Evolutionary conservation across 2,329 filamentous ascomycete genomes (phyloP), one percentile per base, ranked within the genome.

Genomic region (Colletotrichum siamense): DNA sequence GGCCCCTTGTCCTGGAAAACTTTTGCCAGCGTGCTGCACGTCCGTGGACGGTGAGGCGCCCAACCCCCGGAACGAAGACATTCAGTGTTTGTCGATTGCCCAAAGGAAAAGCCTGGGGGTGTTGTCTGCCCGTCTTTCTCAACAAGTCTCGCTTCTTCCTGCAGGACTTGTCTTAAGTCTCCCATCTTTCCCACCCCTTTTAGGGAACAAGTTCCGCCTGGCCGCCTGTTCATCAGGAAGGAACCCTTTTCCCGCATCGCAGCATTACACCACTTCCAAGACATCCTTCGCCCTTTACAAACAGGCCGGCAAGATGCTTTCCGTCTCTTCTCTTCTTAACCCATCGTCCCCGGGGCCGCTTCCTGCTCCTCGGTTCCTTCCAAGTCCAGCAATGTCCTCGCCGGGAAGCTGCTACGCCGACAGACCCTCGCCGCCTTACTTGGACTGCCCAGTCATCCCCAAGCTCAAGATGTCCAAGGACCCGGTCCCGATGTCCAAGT

Each of bases 391-490:
- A 77, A 81, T 81, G 69, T 84, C 83, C 65, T 84, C 85, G 64
- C 83, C 84, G 71, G 79, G 84, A 28, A 81, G 81, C 71, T 84
- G 83, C 65, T 81, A 82, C 75, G 79, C 79, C 34, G 83, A 85
- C 77, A 83, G 85, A 67, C 79, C 80, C 68, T 70, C 79, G 18
- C 79, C 83, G 69, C 44, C 66, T 9, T 70, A 64, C 63, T 76
- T 79, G 32, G 80, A 82, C 62, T 81, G 80, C 77, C 79, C 81
- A 73, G 77, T 80, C 72, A 80, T 84, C 76, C 78, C 82, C 78
- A 90, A 88, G 80, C 88, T 89, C 78, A 95, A 93, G 85, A 87
- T 93, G 81, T 86, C 89, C 74, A 95, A 94, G 82, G 92, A 94
- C 80, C 89, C 89, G 32, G 89, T 91, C 1, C 85, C 93, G 9